Evolutionary conservation across 2,329 filamentous ascomycete species (phyloP).

Genomic region (Pseudogymnoascus sp.): DNA sequence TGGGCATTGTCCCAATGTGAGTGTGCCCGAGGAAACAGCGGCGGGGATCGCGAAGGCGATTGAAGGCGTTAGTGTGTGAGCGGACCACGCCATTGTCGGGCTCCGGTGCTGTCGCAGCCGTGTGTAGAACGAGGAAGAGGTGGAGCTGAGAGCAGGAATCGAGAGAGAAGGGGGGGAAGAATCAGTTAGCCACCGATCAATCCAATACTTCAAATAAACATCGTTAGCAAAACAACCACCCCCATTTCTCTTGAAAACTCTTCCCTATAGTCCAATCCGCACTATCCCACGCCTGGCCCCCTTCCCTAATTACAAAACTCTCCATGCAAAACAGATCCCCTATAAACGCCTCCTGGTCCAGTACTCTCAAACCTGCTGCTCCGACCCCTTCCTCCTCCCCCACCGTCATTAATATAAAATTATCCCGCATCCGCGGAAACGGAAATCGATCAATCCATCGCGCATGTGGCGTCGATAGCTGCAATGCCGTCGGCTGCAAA

Average conservation of each 20-base stretch:
- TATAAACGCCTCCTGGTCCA: constrained; percentile 5
- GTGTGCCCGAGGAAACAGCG: background rate
- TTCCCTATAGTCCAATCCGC: background rate
- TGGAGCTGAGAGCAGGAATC: background rate
- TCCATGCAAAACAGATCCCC: background rate
- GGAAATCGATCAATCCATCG: constrained; percentile 21
- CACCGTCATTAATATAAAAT: constrained; percentile 16
- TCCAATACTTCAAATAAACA: background rate
- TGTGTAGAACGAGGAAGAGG: background rate
- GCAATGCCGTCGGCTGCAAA: constrained; percentile 15
- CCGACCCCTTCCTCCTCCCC: background rate
- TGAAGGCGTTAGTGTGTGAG: background rate
- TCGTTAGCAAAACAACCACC: constrained; percentile 9
- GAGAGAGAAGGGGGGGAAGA: background rate
- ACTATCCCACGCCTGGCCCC: constrained; percentile 1
- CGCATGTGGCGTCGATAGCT: constrained; percentile 16
- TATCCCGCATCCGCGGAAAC: constrained; percentile 15
- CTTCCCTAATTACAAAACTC: constrained; percentile 10
- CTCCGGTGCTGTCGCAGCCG: too few relatives aligned
- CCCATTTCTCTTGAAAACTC: constrained; percentile 4
- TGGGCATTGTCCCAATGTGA: constrained; percentile 2
- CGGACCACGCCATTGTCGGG: background rate
- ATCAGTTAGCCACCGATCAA: background rate
- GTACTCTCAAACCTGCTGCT: background rate
- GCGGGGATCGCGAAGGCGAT: background rate